Conservation (phyloP, 345 rosid species). For the Salix dunnii region DNA sequence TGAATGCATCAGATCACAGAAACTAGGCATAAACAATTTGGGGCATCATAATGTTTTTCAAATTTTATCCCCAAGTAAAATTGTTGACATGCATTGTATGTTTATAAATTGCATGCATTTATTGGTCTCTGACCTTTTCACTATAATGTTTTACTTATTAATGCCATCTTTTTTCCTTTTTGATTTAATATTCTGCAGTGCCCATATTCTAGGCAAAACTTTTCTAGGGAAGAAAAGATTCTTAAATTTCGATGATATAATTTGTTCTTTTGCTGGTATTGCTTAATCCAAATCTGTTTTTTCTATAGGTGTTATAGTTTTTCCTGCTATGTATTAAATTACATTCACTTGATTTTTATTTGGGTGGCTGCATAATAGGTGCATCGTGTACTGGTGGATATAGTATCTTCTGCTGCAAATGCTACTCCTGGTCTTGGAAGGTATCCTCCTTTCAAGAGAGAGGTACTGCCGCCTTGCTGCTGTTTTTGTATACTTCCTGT, state of each 20-base stretch:
- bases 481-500: background rate
- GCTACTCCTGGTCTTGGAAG: constrained; percentile 98
- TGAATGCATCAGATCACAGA: background rate
- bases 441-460: constrained; percentile 96
- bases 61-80: background rate
- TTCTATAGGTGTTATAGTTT: background rate
- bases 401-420: constrained; percentile 84
- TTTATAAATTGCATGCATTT: background rate
- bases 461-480: constrained; percentile 40
- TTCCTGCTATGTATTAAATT: background rate
- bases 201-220: background rate
- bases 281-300: background rate
- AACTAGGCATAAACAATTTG: background rate
- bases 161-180: background rate
- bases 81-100: background rate
- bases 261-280: background rate
- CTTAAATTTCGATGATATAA: background rate
- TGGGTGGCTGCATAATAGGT: constrained; percentile 45
- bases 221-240: background rate
- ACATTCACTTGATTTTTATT: background rate
- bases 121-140: background rate
- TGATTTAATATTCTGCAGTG: background rate
- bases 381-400: constrained; percentile 85
- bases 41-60: background rate
- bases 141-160: background rate